Evolutionary conservation across 148 eudicot species (phyloP).

Genomic region (Vaccinium darrowii): DNA sequence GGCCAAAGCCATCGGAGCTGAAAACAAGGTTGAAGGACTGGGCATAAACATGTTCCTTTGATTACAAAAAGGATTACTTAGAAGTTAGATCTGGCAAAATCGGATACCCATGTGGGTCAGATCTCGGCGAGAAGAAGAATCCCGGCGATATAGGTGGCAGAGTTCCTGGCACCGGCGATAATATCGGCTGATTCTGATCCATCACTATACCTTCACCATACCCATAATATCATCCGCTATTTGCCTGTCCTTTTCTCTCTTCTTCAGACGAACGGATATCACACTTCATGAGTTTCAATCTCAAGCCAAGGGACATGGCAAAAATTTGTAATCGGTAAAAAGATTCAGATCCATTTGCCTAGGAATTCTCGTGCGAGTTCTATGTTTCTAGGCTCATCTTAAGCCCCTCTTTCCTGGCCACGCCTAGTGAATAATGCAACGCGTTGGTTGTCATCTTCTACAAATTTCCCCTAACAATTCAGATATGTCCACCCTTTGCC

Average conservation of each 20-base stretch:
- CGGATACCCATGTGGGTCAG: constrained; percentile 27
- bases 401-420: too few relatives aligned
- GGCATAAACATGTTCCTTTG: constrained; percentile 35
- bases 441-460: background rate
- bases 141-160: constrained; percentile 47
- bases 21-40: constrained; percentile 47
- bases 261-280: constrained; percentile 10
- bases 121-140: constrained; percentile 42
- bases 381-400: too few relatives aligned
- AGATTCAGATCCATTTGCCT: too few relatives aligned
- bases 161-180: constrained; percentile 70
- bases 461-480: background rate
- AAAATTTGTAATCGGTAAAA: too few relatives aligned
- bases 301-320: too few relatives aligned
- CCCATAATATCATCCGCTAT: constrained; percentile 19
- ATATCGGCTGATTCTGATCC: constrained; percentile 51
- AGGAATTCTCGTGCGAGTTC: too few relatives aligned
- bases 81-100: constrained; percentile 22
- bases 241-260: constrained; percentile 28
- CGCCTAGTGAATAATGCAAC: background rate
- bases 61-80: constrained; percentile 38
- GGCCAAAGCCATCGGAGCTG: constrained; percentile 27
- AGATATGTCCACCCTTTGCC: background rate
- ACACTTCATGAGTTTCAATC: too few relatives aligned
- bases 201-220: constrained; percentile 26